Percentiles rank a stretch among this genome's conserved stretches.
These are phyloP conservation scores for Lathyrus oleraceus DNA, from an alignment of 306 rosid species.

Conservation along the genomic window DNA sequence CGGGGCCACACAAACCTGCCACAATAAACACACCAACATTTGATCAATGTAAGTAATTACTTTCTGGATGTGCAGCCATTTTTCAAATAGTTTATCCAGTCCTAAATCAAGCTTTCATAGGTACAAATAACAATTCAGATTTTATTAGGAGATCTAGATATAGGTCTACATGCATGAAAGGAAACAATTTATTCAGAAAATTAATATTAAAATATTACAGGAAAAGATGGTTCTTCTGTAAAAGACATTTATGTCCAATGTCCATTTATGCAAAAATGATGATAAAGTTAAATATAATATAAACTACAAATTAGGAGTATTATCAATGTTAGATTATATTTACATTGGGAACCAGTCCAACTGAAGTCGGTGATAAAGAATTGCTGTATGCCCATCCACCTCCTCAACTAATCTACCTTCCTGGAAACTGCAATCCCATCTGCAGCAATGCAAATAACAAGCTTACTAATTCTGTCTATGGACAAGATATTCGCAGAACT, in stretches of 20 bases:
- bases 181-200: constrained; percentile 21
- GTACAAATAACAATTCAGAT: constrained; percentile 16
- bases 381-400: constrained; percentile 98
- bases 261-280: constrained; percentile 20
- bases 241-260: background rate
- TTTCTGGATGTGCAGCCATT: constrained; percentile 14
- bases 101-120: constrained; percentile 6
- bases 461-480: constrained; percentile 3
- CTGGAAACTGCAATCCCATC: constrained; percentile 98
- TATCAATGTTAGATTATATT: constrained; percentile 29
- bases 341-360: constrained; percentile 98
- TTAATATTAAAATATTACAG: background rate
- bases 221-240: constrained; percentile 11
- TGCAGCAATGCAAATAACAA: constrained; percentile 43
- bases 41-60: constrained; percentile 18
- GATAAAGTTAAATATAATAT: constrained; percentile 2
- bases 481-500: constrained; percentile 15
- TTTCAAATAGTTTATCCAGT: constrained; percentile 12
- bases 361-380: constrained; percentile 95
- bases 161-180: constrained; percentile 6
- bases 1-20: constrained; percentile 98
- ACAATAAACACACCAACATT: constrained; percentile 24
- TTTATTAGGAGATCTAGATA: constrained; percentile 12
- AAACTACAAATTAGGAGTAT: constrained; percentile 5
- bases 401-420: constrained; percentile 96